phyloP scores from a whole-genome alignment of 495 filamentous ascomycete species.

The Arthonia radiata region DNA sequence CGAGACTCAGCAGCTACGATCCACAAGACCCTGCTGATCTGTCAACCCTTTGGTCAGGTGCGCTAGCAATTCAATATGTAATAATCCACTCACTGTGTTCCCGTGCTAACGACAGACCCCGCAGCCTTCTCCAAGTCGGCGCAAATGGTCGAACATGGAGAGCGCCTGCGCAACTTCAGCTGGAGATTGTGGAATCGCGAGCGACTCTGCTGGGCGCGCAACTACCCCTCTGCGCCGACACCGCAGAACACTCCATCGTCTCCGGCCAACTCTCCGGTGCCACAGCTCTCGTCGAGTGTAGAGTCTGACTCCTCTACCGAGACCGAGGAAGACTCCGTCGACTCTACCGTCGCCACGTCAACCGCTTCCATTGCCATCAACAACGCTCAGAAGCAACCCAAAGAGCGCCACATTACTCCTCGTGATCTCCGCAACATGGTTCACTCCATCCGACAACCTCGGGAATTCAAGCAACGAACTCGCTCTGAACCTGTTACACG shows the following conservation, averaged over 20 bases:
- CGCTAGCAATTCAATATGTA: too few relatives aligned
- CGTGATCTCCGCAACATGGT: constrained; percentile 77
- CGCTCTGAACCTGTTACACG: constrained; percentile 13
- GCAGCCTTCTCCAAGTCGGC: constrained; percentile 87
- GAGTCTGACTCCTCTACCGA: constrained; percentile 34
- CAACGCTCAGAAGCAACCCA: constrained; percentile 35
- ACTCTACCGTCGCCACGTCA: constrained; percentile 33
- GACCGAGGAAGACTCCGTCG: constrained; percentile 46
- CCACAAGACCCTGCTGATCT: too few relatives aligned
- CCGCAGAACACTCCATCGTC: constrained; percentile 4
- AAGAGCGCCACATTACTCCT: constrained; percentile 77
- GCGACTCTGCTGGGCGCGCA: constrained; percentile 78
- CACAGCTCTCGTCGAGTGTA: constrained; percentile 75
- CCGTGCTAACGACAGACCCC: too few relatives aligned
- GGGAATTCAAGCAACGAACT: constrained; percentile 32
- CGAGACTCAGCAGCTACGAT: too few relatives aligned
- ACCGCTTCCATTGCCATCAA: constrained; percentile 27
- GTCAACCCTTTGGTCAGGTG: too few relatives aligned
- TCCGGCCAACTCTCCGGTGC: constrained; percentile 26
- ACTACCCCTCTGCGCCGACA: constrained; percentile 20
- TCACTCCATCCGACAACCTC: constrained; percentile 57
- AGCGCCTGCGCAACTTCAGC: constrained; percentile 78
- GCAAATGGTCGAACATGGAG: constrained; percentile 79
- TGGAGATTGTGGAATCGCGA: constrained; percentile 94
- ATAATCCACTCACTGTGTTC: too few relatives aligned